phyloP scores from a whole-genome alignment of 805 yeast genomes.

The Metschnikowia aberdeeniae region DNA sequence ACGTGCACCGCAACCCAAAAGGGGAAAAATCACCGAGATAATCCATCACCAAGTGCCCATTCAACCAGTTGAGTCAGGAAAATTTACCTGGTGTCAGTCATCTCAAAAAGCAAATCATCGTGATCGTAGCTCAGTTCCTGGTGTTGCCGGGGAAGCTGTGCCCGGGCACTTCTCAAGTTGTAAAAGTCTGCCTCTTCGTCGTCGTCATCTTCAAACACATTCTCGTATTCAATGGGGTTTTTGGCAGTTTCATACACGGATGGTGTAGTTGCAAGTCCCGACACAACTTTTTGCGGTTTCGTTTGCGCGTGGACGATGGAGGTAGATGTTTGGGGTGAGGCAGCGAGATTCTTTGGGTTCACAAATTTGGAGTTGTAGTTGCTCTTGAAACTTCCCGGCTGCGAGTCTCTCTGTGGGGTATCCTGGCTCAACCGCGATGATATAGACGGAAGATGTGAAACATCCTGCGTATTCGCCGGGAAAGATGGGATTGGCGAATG shows the following conservation, averaged over 20 bases:
- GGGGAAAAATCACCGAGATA: too few species aligned
- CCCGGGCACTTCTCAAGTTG: slow-evolving; percentile 1
- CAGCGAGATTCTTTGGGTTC: slow-evolving; percentile 10
- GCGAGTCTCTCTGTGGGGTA: not conserved
- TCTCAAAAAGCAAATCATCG: slow-evolving; percentile 19
- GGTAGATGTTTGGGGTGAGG: slow-evolving; percentile 22
- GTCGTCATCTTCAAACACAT: slow-evolving; percentile 44
- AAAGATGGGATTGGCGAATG: slow-evolving; percentile 13
- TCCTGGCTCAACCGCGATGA: slow-evolving; percentile 28
- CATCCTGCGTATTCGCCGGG: slow-evolving; percentile 26
- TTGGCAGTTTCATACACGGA: slow-evolving; percentile 24
- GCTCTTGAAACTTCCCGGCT: not conserved
- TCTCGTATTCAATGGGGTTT: slow-evolving; percentile 29
- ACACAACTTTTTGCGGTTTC: slow-evolving; percentile 13
- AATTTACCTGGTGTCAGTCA: slow-evolving; percentile 14
- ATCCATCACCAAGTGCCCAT: too few species aligned
- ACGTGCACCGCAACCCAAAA: too few species aligned
- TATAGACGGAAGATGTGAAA: slow-evolving; percentile 29
- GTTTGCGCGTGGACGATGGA: slow-evolving; percentile 23
- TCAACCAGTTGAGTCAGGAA: not conserved
- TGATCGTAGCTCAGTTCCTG: slow-evolving; percentile 15
- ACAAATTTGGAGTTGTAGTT: slow-evolving; percentile 1
- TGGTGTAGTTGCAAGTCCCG: slow-evolving; percentile 36
- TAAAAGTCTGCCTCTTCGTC: slow-evolving; percentile 35
- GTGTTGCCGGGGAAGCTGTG: not conserved